Evolutionary conservation across 2,329 filamentous ascomycete genomes (phyloP), one percentile per base, ranked within the genome.

Genomic region (Nannizzia gypsea): DNA sequence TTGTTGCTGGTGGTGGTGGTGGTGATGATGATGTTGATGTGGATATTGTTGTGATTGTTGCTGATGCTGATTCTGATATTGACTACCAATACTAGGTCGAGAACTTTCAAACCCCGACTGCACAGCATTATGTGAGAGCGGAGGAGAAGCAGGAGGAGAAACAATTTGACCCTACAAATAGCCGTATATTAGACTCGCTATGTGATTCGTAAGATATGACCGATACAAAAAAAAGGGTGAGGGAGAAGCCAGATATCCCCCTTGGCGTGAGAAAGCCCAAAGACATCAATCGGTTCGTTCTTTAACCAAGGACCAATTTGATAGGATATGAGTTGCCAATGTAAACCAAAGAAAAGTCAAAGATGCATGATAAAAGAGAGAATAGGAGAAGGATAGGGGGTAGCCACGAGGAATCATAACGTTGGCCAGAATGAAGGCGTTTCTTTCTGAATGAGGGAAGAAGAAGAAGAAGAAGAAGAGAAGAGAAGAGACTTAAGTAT

Each of bases 401-500:
- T 22, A 17, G 42, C 20, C 17, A 46, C 8, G 15, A 42, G 38
- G 42, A n/a, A 20, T 46, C 17, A 22, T 46, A 8, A 22, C 42
- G 22, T 52, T 52, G 26, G 48, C 11, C 26, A 31, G 11, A 52
- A 31, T n/a, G 38, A 17, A 20, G 38, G 6, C 15, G n/a, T 52
- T 28, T 50, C 46, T 13, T 48, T 31, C 28, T 31, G 28, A 31
- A 31, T 1, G 28, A 31, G 9, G 28, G 31, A 36, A 11, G 8
- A 11, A 36, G 31, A 11, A 36, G n/a, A n/a, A n/a, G n/a, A n/a
- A n/a, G n/a, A n/a, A 44, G 40, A 20, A 52, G 3, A 55, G 31
- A 55, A 17, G 38, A 28, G 69, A 72, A 69, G 74, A 71, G 82
- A 78, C 86, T 36, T 77, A 84, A 81, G 79, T 77, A 85, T 89